phyloP scores from a whole-genome alignment of 2,329 filamentous ascomycete species.

The Alternaria gansuensis region DNA sequence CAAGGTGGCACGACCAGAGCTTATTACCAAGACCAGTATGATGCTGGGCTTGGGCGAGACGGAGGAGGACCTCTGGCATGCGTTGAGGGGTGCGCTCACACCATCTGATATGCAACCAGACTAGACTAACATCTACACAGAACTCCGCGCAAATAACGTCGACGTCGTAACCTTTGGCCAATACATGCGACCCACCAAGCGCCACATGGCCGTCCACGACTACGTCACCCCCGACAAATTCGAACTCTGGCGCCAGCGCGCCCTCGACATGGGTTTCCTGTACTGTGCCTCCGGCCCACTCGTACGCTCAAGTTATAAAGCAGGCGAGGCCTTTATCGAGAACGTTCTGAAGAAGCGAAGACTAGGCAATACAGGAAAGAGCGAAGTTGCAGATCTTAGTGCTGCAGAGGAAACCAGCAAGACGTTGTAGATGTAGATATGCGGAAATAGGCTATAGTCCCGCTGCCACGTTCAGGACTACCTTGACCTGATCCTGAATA shows the following conservation, averaged over 20 bases:
- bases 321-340: slow-evolving; percentile 97
- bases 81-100: slow-evolving; percentile 67
- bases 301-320: slow-evolving; percentile 96
- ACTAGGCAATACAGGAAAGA: slow-evolving; percentile 25
- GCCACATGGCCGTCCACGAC: slow-evolving; percentile 95
- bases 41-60: slow-evolving; percentile 97
- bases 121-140: slow-evolving; percentile 51
- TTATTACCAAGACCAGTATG: slow-evolving; percentile 98
- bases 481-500: background rate
- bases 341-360: slow-evolving; percentile 85
- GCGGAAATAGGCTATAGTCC: background rate
- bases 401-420: slow-evolving; percentile 14
- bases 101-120: too few species aligned
- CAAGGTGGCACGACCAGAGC: slow-evolving; percentile 76
- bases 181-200: slow-evolving; percentile 99
- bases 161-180: slow-evolving; percentile 99
- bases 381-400: slow-evolving; percentile 23
- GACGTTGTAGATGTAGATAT: background rate
- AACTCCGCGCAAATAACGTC: slow-evolving; percentile 80
- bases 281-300: slow-evolving; percentile 95
- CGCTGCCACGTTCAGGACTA: background rate
- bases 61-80: slow-evolving; percentile 82
- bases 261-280: slow-evolving; percentile 93
- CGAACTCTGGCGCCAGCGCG: slow-evolving; percentile 87
- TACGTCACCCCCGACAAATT: slow-evolving; percentile 93